Percentiles rank a stretch among this genome's conserved stretches.
Evolutionary conservation across 495 filamentous ascomycete species (phyloP).

Genomic region (Immersiella caudata): DNA sequence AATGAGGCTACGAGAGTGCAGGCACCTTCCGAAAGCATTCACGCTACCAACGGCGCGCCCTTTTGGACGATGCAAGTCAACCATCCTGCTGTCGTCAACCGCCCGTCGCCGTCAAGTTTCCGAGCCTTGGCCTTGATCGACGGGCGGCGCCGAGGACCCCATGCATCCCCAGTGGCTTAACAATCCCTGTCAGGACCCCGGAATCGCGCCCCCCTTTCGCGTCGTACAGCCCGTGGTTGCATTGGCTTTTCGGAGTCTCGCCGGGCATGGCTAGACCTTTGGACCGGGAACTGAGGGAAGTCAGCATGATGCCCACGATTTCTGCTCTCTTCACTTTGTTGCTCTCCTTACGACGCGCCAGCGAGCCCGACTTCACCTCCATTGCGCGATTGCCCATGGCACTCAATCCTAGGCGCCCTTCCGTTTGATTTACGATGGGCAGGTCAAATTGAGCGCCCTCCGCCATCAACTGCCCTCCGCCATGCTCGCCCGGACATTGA

Average conservation of each 20-base stretch:
- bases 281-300: neutral
- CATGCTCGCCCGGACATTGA: constrained; percentile 1
- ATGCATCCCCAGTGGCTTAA: neutral
- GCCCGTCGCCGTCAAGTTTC: neutral
- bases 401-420: neutral
- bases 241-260: neutral
- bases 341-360: neutral
- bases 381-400: neutral
- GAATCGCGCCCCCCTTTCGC: constrained; percentile 1
- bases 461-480: neutral
- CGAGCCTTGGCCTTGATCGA: neutral
- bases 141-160: neutral
- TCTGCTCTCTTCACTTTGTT: neutral
- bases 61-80: too few species aligned
- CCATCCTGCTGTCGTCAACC: neutral
- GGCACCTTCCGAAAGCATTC: too few species aligned
- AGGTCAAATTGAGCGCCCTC: neutral
- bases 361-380: neutral
- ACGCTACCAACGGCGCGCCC: too few species aligned
- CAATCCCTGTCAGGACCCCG: constrained; percentile 7
- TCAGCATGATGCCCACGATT: neutral
- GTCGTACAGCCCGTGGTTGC: neutral
- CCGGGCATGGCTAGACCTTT: neutral
- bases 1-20: too few species aligned
- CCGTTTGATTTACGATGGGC: neutral